phyloP scores from a whole-genome alignment of 257 asterid species.

The Gentiana dahurica region DNA sequence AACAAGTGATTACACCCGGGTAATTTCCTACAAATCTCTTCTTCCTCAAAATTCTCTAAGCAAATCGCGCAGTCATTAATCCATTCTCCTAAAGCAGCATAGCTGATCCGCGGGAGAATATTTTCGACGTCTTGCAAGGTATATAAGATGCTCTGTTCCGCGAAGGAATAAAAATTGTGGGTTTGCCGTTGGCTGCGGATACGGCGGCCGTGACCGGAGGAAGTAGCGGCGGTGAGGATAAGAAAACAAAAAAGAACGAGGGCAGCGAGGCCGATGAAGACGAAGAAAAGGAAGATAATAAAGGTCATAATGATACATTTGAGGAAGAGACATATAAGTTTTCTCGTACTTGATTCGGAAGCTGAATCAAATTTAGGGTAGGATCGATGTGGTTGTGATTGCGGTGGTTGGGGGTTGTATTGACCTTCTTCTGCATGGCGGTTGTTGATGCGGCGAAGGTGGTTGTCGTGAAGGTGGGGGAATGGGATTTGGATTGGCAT shows the following conservation, averaged over 20 bases:
- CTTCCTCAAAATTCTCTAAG: conserved; percentile 55
- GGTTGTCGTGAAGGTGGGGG: no score
- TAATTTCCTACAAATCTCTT: conserved; percentile 46
- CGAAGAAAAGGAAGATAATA: conserved; percentile 55
- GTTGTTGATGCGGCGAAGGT: no score
- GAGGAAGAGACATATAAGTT: conserved; percentile 45
- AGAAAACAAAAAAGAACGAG: conserved; percentile 65
- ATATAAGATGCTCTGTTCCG: neutral
- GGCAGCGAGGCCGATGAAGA: conserved; percentile 85
- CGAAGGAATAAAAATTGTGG: neutral
- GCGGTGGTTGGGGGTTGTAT: no score
- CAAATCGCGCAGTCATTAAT: conserved; percentile 68
- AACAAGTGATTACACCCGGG: conserved; percentile 67
- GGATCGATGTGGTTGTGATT: no score
- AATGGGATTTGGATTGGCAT: no score
- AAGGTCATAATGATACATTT: conserved; percentile 59
- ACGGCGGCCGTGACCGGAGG: conserved; percentile 43
- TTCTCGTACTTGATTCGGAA: conserved; percentile 30
- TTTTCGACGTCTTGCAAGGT: conserved; percentile 6
- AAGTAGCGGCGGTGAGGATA: conserved; percentile 47
- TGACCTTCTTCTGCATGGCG: no score
- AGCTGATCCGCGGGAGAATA: conserved; percentile 30
- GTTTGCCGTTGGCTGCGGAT: conserved; percentile 7
- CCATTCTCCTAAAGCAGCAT: conserved; percentile 19
- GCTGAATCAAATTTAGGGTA: neutral